Conservation (phyloP, 1,139 yeast genomes). For the Hansenula lynferdii region DNA sequence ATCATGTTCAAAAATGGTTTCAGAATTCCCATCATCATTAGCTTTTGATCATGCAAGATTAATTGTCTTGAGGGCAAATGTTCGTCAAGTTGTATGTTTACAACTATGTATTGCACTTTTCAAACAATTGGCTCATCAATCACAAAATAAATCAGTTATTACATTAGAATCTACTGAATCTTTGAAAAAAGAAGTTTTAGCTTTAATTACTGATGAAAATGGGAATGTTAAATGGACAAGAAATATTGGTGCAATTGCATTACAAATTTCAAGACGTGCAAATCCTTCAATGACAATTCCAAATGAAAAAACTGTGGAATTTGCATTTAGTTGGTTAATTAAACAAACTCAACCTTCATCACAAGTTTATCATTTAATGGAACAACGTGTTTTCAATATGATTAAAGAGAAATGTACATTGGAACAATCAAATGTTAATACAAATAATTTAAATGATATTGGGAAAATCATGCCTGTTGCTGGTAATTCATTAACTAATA, state of each 20-base stretch:
- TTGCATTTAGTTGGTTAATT: slow-evolving; percentile 75
- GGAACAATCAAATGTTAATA: slow-evolving; percentile 25
- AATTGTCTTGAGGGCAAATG: slow-evolving; percentile 75
- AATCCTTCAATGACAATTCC: slow-evolving; percentile 10
- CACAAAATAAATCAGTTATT: slow-evolving; percentile 13
- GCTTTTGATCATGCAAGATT: slow-evolving; percentile 86
- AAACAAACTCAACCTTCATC: slow-evolving; percentile 84
- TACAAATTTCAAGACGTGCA: slow-evolving; percentile 40
- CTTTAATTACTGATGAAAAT: slow-evolving; percentile 79
- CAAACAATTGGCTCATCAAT: slow-evolving; percentile 54
- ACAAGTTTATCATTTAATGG: slow-evolving; percentile 76
- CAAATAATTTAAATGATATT: too few species aligned
- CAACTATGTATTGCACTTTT: slow-evolving; percentile 70
- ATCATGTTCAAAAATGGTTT: slow-evolving; percentile 75
- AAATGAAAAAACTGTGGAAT: slow-evolving; percentile 43
- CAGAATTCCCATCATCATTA: slow-evolving; percentile 79
- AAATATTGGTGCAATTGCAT: slow-evolving; percentile 66
- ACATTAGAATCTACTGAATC: slow-evolving; percentile 25
- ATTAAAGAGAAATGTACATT: slow-evolving; percentile 12
- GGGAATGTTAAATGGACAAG: slow-evolving; percentile 92
- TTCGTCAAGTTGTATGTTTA: slow-evolving; percentile 78
- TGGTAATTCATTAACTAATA: slow-evolving; percentile 9
- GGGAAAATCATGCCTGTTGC: slow-evolving; percentile 14
- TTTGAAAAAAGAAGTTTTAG: slow-evolving; percentile 57
- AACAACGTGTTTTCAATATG: slow-evolving; percentile 52